phyloP scores from a whole-genome alignment of 441 rosid species.

The Erodium moschatum region DNA sequence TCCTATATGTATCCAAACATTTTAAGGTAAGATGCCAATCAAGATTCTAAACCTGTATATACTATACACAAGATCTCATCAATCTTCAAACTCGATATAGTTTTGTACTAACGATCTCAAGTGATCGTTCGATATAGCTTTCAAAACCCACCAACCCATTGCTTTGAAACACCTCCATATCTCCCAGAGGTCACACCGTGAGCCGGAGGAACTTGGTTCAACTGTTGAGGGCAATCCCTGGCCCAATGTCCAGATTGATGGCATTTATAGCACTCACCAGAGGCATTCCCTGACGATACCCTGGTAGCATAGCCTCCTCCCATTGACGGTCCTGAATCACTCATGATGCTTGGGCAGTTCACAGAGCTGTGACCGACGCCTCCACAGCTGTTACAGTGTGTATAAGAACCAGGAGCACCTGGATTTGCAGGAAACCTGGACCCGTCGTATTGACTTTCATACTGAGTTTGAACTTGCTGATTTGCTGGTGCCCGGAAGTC shows the following conservation, averaged over 20 bases:
- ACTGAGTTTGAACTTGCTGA: slow-evolving; percentile 20
- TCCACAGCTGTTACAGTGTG: slow-evolving; percentile 50
- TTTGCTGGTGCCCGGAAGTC: slow-evolving; percentile 29
- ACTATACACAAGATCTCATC: too few relatives aligned
- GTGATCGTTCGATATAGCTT: too few relatives aligned
- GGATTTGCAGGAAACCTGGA: slow-evolving; percentile 25
- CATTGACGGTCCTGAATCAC: not conserved
- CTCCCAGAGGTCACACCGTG: slow-evolving; percentile 32
- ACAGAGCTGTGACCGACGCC: slow-evolving; percentile 43
- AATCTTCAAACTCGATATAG: too few relatives aligned
- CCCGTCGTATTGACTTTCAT: slow-evolving; percentile 35
- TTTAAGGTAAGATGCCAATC: too few relatives aligned
- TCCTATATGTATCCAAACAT: too few relatives aligned
- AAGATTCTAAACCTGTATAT: too few relatives aligned
- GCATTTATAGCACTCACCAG: slow-evolving; percentile 42
- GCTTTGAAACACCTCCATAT: slow-evolving; percentile 37
- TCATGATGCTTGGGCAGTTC: slow-evolving; percentile 67
- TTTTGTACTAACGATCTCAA: too few relatives aligned
- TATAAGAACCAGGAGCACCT: slow-evolving; percentile 16
- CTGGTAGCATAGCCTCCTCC: slow-evolving; percentile 17
- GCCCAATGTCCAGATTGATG: slow-evolving; percentile 55
- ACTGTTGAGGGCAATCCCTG: slow-evolving; percentile 42
- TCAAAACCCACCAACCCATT: slow-evolving; percentile 25
- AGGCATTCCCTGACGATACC: slow-evolving; percentile 14
- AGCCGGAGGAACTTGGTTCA: slow-evolving; percentile 31